Conservation (phyloP, 352 stramenopile genomes). For the Phytophthora gonapodyides region DNA sequence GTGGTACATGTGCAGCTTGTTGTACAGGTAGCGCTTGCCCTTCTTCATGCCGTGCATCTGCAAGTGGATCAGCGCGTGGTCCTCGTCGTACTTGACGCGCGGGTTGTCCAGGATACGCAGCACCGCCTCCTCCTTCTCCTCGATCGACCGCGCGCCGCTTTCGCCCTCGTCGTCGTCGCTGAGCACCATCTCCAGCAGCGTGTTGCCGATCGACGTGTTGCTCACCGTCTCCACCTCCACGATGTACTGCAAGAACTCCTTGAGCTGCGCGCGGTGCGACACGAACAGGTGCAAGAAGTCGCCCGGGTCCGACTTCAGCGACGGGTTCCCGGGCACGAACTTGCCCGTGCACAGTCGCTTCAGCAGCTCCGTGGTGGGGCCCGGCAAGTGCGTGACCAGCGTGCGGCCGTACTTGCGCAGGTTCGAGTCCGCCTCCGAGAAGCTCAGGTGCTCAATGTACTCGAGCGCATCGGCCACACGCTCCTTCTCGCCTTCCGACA, state of each 20-base stretch:
- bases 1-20: conserved; percentile 94
- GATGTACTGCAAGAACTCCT: conserved; percentile 91
- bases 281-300: conserved; percentile 94
- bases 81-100: conserved; percentile 90
- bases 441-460: conserved; percentile 90
- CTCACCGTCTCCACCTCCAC: conserved; percentile 88
- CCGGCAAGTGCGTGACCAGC: conserved; percentile 87
- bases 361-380: conserved; percentile 88
- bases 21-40: conserved; percentile 94
- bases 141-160: conserved; percentile 33
- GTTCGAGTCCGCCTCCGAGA: conserved; percentile 85
- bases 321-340: conserved; percentile 59
- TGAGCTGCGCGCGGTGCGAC: conserved; percentile 87
- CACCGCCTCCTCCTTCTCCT: conserved; percentile 82
- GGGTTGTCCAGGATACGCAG: conserved; percentile 91
- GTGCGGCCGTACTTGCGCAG: conserved; percentile 90
- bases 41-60: conserved; percentile 93
- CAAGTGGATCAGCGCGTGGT: conserved; percentile 93
- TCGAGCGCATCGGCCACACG: conserved; percentile 88
- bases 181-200: conserved; percentile 88
- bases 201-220: conserved; percentile 91
- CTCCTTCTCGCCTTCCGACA: conserved; percentile 80
- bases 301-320: conserved; percentile 76
- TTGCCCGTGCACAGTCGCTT: conserved; percentile 91
- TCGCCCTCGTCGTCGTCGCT: conserved; percentile 62